Percentiles rank a stretch among this genome's conserved stretches.
Evolutionary conservation across 1,139 yeast genomes (phyloP).

Genomic region (Candida frijolesensis): DNA sequence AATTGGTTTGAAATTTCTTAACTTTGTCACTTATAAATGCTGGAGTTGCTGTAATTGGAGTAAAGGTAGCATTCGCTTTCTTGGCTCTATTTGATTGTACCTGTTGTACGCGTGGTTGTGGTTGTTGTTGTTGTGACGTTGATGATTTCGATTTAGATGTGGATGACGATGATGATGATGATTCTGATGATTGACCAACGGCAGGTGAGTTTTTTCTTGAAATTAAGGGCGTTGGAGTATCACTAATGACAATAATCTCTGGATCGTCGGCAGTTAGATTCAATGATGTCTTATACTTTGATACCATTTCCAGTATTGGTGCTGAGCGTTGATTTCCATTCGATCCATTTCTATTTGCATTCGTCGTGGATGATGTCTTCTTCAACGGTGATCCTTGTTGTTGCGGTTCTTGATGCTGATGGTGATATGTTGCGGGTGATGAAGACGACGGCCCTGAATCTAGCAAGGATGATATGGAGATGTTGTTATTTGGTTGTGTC

Average conservation of each 20-base stretch:
- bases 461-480: slow-evolving; percentile 28
- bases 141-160: slow-evolving; percentile 11
- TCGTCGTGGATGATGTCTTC: background rate
- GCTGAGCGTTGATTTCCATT: slow-evolving; percentile 3
- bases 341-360: slow-evolving; percentile 1
- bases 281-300: slow-evolving; percentile 27
- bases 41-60: slow-evolving; percentile 17
- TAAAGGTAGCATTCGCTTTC: slow-evolving; percentile 13
- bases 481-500: slow-evolving; percentile 17
- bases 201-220: background rate
- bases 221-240: background rate
- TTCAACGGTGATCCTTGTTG: slow-evolving; percentile 5
- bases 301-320: slow-evolving; percentile 22
- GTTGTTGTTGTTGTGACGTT: background rate
- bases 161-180: slow-evolving; percentile 8
- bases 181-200: background rate
- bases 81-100: slow-evolving; percentile 4
- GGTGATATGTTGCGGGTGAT: background rate
- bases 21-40: slow-evolving; percentile 24
- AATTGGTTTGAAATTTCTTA: slow-evolving; percentile 35
- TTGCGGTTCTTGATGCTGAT: slow-evolving; percentile 12
- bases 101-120: background rate
- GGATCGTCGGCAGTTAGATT: slow-evolving; percentile 18
- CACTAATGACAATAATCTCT: slow-evolving; percentile 16
- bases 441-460: slow-evolving; percentile 6